These are phyloP conservation scores for Volvariella surrecta DNA, from an alignment of 1,284 basidiomycete genomes.

Conservation along the genomic window DNA sequence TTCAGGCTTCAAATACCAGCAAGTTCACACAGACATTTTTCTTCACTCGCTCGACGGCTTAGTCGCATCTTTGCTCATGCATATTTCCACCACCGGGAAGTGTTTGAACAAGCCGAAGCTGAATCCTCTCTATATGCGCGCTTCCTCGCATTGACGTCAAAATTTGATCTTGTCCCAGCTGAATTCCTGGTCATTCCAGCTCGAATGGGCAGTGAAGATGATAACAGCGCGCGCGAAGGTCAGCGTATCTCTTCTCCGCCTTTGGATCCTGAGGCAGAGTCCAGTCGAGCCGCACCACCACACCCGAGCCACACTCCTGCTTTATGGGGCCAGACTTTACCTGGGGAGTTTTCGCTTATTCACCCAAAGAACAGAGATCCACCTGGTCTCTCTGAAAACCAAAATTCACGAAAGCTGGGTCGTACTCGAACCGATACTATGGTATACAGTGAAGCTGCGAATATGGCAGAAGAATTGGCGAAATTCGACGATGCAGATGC, in stretches of 20 bases:
- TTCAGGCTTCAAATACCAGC: slow-evolving; percentile 70
- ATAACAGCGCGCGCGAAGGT: slow-evolving; percentile 10
- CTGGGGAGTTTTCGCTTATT: neutral
- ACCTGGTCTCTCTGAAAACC: slow-evolving; percentile 11
- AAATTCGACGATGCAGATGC: slow-evolving; percentile 12
- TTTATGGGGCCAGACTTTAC: slow-evolving; percentile 5
- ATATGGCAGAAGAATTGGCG: slow-evolving; percentile 15
- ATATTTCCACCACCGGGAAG: slow-evolving; percentile 89
- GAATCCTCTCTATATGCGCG: slow-evolving; percentile 89
- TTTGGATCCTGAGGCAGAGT: slow-evolving; percentile 24
- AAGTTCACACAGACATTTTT: slow-evolving; percentile 81
- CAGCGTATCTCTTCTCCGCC: slow-evolving; percentile 40
- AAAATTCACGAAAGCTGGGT: slow-evolving; percentile 47
- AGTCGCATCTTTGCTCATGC: slow-evolving; percentile 96
- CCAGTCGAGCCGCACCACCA: too few relatives aligned
- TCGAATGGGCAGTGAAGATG: slow-evolving; percentile 6
- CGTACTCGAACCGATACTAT: slow-evolving; percentile 69
- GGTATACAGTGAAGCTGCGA: slow-evolving; percentile 52
- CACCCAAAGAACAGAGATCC: slow-evolving; percentile 10
- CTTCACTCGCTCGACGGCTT: slow-evolving; percentile 79
- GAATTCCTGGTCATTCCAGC: slow-evolving; percentile 74
- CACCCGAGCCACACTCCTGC: slow-evolving; percentile 9
- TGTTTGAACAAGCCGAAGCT: slow-evolving; percentile 84
- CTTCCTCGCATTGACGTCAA: slow-evolving; percentile 77
- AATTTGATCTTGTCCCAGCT: slow-evolving; percentile 75